Evolutionary conservation across 1,284 basidiomycete genomes (phyloP), one percentile per base, ranked within the genome.

Genomic region (Trichosporon sp.): DNA sequence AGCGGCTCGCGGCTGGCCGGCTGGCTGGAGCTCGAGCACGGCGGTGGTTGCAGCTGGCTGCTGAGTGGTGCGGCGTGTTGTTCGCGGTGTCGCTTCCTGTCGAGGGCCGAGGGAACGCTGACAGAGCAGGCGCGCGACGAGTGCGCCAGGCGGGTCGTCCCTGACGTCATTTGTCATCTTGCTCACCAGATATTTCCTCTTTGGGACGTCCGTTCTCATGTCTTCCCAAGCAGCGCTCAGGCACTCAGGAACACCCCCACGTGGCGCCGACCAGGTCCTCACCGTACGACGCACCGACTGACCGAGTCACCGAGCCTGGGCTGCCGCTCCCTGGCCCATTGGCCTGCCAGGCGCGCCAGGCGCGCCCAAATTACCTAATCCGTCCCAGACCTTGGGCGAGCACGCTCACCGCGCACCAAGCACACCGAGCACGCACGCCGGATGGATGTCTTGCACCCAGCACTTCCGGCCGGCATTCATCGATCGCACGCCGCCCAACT

Each of bases 111-210:
- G 47, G 47, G 47, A 51, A 51, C n/a, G 47, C 47, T 51, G 47
- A 51, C 47, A 51, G 47, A 51, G 47, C 47, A 51, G 47, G 47
- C 47, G 47, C 47, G 47, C 47, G 47, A 25, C 44, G 44, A 51
- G 47, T 51, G 47, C 47, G 47, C 47, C 21, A 51, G 47, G 21
- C n/a, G 47, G 21, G 23, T 9, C 11, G 18, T 51, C 47, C 47
- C 47, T 65, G 38, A 51, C 42, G 38, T 64, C 44, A 64, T 27
- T 35, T 64, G 47, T 51, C 47, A 51, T 51, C 47, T 25, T 51
- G 47, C 47, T 5, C 47, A 51, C 13, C 21, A 23, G 3, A 5
- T 5, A 51, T 47, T 51, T 13, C 64, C 64, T 53, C n/a, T 65
- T 65, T 53, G 42, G 42, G 42, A 65, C 64, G 2, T 7, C 18